These are phyloP conservation scores for Eucalyptus erythrocorys DNA, from an alignment of 345 rosid species.

Conservation along the genomic window DNA sequence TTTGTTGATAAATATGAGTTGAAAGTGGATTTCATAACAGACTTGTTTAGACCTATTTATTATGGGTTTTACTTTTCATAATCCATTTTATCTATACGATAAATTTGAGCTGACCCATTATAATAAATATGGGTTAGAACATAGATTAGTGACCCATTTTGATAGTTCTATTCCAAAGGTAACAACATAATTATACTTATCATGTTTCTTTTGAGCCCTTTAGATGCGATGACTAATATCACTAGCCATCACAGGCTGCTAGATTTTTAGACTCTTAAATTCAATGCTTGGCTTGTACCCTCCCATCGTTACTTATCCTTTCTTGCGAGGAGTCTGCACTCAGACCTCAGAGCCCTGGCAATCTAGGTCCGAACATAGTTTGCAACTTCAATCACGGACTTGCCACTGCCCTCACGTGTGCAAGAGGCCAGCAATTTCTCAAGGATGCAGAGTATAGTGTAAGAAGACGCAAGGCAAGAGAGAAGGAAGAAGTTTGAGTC, in stretches of 20 bases:
- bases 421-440: not conserved
- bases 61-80: too few species aligned
- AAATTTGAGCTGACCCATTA: too few species aligned
- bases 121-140: too few species aligned
- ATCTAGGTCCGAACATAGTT: constrained; percentile 7
- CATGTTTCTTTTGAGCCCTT: not conserved
- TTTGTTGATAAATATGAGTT: not conserved
- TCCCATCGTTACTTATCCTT: constrained; percentile 22
- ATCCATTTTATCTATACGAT: too few species aligned
- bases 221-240: not conserved
- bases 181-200: not conserved
- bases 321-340: constrained; percentile 11
- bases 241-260: not conserved
- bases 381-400: constrained; percentile 8
- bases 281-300: not conserved
- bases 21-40: not conserved
- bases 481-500: too few species aligned
- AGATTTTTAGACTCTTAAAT: not conserved
- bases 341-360: not conserved
- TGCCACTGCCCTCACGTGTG: not conserved
- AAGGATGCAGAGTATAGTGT: not conserved
- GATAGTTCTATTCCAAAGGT: not conserved
- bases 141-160: too few species aligned
- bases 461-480: too few species aligned
- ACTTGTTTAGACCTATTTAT: not conserved